Evolutionary conservation across 176 grass and related monocot genomes (phyloP).

Genomic region (Poa annua): DNA sequence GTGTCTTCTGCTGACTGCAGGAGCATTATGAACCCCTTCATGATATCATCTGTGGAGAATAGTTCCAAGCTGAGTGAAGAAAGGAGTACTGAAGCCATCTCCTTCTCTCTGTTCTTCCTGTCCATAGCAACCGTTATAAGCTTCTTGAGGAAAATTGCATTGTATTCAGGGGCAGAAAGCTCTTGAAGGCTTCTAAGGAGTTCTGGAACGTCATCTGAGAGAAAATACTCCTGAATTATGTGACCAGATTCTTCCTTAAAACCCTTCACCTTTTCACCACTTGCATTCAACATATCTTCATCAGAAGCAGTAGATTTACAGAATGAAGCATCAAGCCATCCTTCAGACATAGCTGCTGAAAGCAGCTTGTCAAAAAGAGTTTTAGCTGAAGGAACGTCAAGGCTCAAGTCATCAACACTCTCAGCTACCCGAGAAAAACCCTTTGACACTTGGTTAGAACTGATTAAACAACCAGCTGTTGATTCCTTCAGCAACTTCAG

Average conservation of each 20-base stretch:
- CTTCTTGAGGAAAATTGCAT: conserved; percentile 82
- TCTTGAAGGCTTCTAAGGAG: conserved; percentile 83
- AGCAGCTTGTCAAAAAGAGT: conserved; percentile 62
- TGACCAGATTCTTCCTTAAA: conserved; percentile 77
- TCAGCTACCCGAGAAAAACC: conserved; percentile 72
- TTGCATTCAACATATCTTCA: conserved; percentile 39
- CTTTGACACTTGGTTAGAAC: conserved; percentile 82
- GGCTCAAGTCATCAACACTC: conserved; percentile 72
- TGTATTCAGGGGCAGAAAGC: conserved; percentile 68
- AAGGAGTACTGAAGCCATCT: conserved; percentile 82
- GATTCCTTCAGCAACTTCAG: conserved; percentile 74
- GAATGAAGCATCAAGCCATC: conserved; percentile 74
- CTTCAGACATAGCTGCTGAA: conserved; percentile 61
- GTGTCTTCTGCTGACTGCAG: conserved; percentile 82
- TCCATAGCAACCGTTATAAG: conserved; percentile 79
- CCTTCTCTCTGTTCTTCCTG: conserved; percentile 84
- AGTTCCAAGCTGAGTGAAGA: conserved; percentile 81
- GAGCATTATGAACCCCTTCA: conserved; percentile 85
- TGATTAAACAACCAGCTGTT: conserved; percentile 66
- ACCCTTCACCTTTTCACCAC: conserved; percentile 56
- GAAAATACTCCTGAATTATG: conserved; percentile 89
- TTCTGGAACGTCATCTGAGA: conserved; percentile 78
- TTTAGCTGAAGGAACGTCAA: conserved; percentile 80
- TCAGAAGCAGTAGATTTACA: conserved; percentile 38
- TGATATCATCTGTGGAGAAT: conserved; percentile 73